Percentiles rank a stretch among this genome's conserved stretches.
These are phyloP conservation scores for Hsuehochloa calcarea DNA, from an alignment of 176 grass and related monocot species.

Conservation along the genomic window DNA sequence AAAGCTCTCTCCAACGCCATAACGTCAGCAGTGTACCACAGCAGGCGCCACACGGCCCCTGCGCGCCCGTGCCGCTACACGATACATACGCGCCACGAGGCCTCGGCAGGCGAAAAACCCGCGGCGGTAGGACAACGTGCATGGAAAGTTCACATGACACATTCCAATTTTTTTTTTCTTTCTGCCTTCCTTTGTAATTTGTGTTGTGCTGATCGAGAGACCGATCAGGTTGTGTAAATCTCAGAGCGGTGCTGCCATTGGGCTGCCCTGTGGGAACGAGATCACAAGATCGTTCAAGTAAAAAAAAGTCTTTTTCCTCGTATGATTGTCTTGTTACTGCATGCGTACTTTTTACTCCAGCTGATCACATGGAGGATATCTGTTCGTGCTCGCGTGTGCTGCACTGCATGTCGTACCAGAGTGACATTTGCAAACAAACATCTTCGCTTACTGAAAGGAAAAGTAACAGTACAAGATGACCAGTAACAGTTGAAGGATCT, in stretches of 20 bases:
- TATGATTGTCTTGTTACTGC: neutral
- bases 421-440: neutral
- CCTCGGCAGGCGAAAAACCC: neutral
- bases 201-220: neutral
- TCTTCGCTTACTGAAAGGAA: neutral
- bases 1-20: neutral
- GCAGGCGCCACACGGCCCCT: neutral
- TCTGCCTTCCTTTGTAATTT: neutral
- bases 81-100: neutral
- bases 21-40: neutral
- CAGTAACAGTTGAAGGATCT: neutral
- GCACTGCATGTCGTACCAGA: neutral
- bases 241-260: conserved; percentile 9
- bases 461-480: neutral
- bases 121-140: neutral
- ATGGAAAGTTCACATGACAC: neutral
- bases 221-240: neutral
- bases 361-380: neutral
- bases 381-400: neutral
- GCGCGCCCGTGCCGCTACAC: conserved; percentile 5
- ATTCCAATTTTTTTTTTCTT: neutral
- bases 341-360: neutral
- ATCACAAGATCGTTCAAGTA: neutral
- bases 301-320: neutral
- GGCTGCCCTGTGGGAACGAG: conserved; percentile 28